Conservation (phyloP, 2,329 filamentous ascomycete genomes). For the Coniochaeta pulveracea region DNA sequence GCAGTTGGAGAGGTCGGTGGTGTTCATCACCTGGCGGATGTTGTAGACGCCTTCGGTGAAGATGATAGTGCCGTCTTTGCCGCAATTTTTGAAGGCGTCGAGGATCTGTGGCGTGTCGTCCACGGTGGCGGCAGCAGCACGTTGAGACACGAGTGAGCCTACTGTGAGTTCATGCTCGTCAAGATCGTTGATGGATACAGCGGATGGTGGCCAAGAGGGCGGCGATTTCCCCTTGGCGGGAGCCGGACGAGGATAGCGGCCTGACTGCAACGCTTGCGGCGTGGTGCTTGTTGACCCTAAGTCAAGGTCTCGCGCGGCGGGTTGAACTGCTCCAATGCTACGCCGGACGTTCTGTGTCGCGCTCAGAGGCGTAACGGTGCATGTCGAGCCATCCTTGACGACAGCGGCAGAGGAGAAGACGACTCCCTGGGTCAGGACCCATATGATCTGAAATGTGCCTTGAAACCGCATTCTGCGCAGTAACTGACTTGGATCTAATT, state of each 20-base stretch:
- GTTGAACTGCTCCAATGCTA: slow-evolving; percentile 6
- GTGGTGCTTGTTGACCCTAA: neutral
- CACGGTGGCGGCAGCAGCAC: neutral
- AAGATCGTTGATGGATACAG: neutral
- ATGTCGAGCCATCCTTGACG: slow-evolving; percentile 14
- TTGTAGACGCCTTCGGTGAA: slow-evolving; percentile 36
- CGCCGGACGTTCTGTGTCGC: slow-evolving; percentile 3
- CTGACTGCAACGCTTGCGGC: neutral
- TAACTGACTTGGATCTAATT: too few relatives aligned
- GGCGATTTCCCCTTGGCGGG: slow-evolving; percentile 4
- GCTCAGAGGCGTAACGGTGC: slow-evolving; percentile 13
- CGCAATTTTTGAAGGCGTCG: slow-evolving; percentile 34
- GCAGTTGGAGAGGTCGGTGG: slow-evolving; percentile 29
- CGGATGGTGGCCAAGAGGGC: neutral
- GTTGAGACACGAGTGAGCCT: too few relatives aligned
- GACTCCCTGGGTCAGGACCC: too few relatives aligned
- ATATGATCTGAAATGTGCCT: too few relatives aligned
- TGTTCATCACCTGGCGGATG: slow-evolving; percentile 37
- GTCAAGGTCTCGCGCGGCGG: slow-evolving; percentile 8
- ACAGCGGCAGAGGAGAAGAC: slow-evolving; percentile 10
- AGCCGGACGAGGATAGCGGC: slow-evolving; percentile 8
- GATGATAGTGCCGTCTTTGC: slow-evolving; percentile 35
- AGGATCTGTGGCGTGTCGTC: slow-evolving; percentile 41
- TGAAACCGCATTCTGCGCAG: too few relatives aligned
- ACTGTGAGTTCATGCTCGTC: neutral